Evolutionary conservation across 1,284 basidiomycete genomes (phyloP), one percentile per base, ranked within the genome.

Genomic region (Sphaerobolus stellatus): DNA sequence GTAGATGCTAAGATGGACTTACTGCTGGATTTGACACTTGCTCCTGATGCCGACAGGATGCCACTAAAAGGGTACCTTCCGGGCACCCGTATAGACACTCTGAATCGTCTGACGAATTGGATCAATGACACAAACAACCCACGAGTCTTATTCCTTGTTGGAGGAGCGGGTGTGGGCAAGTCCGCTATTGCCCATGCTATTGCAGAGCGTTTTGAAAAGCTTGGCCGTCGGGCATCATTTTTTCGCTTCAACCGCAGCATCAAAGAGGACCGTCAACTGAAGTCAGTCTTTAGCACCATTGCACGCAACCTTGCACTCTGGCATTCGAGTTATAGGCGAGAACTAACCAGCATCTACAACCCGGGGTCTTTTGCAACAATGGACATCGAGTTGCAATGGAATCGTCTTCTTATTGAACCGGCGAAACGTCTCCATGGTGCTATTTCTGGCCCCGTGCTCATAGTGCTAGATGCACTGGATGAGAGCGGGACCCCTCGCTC

Each of bases 391-490:
- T 11, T 18, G 13, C 41, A 43, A 18, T 43, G 11, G 4, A 27
- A 43, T 14, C 13, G 28, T 24, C 20, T 43, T 27, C 22, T 43
- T n/a, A 3, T 18, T n/a, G 18, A 43, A 14, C 41, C 41, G 13
- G 13, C 11, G 13, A 14, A 22, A 13, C 22, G n/a, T n/a, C n/a
- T n/a, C n/a, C n/a, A n/a, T 11, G 20, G 13, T 3, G 13, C 41
- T 4, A 22, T 11, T 8, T 7, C 28, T 4, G 59, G 59, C 8
- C 61, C 62, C 1, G 38, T 61, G 24, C 13, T 64, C 7, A 50
- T 64, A 30, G 56, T 64, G 29, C 56, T 64, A 13, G 63, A 64
- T 41, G 59, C 56, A 18, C 44, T 64, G 36, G 62, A 62, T 43
- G 60, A 61, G 47, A 46, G 60, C 50, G 57, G 50, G 2, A 47